Conservation (phyloP, 441 rosid genomes). For the Erodium trifolium region DNA sequence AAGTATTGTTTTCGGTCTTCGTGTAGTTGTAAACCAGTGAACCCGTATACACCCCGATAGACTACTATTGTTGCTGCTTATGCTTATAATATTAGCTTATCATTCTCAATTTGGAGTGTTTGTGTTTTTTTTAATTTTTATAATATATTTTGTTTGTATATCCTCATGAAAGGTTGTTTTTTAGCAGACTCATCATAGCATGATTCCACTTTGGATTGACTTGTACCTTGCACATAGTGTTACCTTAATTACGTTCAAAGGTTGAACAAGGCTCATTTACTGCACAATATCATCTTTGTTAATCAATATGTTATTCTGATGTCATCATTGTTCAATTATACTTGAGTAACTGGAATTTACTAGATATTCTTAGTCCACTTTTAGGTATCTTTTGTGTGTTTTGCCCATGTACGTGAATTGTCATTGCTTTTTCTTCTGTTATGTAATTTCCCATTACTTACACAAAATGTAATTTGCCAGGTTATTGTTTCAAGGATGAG, state of each 20-base stretch:
- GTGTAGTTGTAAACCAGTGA: no score
- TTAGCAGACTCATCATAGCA: neutral
- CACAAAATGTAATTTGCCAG: slow-evolving; percentile 29
- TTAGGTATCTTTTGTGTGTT: neutral
- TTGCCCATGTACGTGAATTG: neutral
- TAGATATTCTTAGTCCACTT: slow-evolving; percentile 11
- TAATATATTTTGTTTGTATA: neutral
- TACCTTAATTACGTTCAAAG: neutral
- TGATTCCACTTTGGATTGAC: neutral
- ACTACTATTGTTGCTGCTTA: slow-evolving; percentile 1
- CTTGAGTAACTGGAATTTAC: neutral
- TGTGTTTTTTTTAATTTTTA: no score
- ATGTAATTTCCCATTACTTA: neutral
- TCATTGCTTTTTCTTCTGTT: neutral
- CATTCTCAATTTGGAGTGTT: neutral
- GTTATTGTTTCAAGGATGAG: slow-evolving; percentile 99
- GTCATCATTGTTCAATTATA: slow-evolving; percentile 6
- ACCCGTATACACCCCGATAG: neutral
- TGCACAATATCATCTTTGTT: neutral
- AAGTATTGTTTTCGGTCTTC: neutral
- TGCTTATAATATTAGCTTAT: neutral
- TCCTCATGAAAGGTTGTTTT: neutral
- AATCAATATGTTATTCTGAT: slow-evolving; percentile 9
- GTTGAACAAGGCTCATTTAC: neutral
- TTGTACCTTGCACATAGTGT: neutral